Evolutionary conservation across 1,284 basidiomycete species (phyloP).

Genomic region (Sporisorium sorghi): DNA sequence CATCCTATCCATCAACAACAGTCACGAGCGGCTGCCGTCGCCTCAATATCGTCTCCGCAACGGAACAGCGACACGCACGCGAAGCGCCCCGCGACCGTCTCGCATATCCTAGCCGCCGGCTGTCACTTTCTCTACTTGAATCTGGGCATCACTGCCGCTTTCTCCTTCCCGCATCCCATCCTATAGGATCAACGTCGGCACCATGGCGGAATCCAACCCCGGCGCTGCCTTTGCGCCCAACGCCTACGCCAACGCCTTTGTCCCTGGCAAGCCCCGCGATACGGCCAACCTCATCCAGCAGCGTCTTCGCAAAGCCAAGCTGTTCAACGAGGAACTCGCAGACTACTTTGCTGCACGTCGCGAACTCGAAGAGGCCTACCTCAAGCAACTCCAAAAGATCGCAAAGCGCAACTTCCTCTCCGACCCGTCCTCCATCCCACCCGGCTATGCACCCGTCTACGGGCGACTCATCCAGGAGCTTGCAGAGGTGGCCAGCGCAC

Average conservation of each 20-base stretch:
- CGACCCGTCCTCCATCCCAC: conserved; percentile 59
- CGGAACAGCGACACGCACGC: not conserved
- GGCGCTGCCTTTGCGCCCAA: conserved; percentile 41
- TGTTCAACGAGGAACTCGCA: conserved; percentile 68
- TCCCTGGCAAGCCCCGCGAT: conserved; percentile 42
- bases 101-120: not conserved
- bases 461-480: conserved; percentile 64
- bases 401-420: conserved; percentile 68
- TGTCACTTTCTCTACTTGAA: not conserved
- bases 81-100: not conserved
- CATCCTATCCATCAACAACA: too few relatives aligned
- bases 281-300: conserved; percentile 38
- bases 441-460: conserved; percentile 64
- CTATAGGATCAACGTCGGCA: not conserved
- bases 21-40: too few relatives aligned
- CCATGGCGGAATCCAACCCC: conserved; percentile 36
- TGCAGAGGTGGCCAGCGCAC: conserved; percentile 61
- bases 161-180: too few relatives aligned
- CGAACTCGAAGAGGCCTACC: conserved; percentile 71
- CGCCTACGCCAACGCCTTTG: conserved; percentile 57
- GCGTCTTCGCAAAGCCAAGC: conserved; percentile 58
- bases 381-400: conserved; percentile 72
- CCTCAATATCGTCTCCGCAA: too few relatives aligned
- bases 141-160: not conserved
- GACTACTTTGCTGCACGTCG: conserved; percentile 72